These are phyloP conservation scores for Paramecium octaurelia DNA, from an alignment of 73 alveolate species.

Conservation along the genomic window DNA sequence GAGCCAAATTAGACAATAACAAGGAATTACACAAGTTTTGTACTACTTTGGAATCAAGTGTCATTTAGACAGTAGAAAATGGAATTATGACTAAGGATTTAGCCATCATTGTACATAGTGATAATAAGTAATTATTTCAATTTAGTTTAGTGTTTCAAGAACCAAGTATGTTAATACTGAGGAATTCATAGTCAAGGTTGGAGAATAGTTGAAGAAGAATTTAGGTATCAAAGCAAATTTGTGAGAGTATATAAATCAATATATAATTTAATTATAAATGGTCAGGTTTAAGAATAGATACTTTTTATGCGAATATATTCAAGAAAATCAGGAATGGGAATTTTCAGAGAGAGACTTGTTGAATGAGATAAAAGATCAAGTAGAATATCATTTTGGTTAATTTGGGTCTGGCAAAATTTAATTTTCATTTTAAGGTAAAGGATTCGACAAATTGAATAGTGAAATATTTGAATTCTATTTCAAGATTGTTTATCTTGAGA, in stretches of 20 bases:
- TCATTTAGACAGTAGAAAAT: slow-evolving; percentile 73
- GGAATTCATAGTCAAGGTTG: slow-evolving; percentile 42
- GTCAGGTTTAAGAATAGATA: slow-evolving; percentile 49
- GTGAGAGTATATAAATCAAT: slow-evolving; percentile 33
- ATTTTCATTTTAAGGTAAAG: slow-evolving; percentile 36
- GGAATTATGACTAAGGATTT: slow-evolving; percentile 84
- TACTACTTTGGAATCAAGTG: slow-evolving; percentile 58
- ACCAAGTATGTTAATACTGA: slow-evolving; percentile 52
- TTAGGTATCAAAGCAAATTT: slow-evolving; percentile 19
- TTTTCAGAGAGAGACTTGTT: neutral
- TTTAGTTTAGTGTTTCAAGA: slow-evolving; percentile 41
- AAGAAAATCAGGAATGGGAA: neutral
- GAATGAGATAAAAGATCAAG: neutral
- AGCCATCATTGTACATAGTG: slow-evolving; percentile 72
- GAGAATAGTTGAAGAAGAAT: slow-evolving; percentile 46
- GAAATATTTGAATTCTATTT: neutral
- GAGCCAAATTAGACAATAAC: slow-evolving; percentile 85
- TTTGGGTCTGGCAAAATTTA: neutral
- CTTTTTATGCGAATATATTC: slow-evolving; percentile 45
- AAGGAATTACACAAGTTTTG: slow-evolving; percentile 67
- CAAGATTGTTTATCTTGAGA: slow-evolving; percentile 45
- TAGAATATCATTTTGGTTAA: slow-evolving; percentile 9
- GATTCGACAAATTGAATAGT: neutral
- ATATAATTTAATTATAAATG: neutral
- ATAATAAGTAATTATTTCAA: slow-evolving; percentile 6